A percentile compares a stretch with the other conserved stretches of the same genome.
phyloP scores from a whole-genome alignment of 2,329 filamentous ascomycete genomes.

The Aschersonia sp. region DNA sequence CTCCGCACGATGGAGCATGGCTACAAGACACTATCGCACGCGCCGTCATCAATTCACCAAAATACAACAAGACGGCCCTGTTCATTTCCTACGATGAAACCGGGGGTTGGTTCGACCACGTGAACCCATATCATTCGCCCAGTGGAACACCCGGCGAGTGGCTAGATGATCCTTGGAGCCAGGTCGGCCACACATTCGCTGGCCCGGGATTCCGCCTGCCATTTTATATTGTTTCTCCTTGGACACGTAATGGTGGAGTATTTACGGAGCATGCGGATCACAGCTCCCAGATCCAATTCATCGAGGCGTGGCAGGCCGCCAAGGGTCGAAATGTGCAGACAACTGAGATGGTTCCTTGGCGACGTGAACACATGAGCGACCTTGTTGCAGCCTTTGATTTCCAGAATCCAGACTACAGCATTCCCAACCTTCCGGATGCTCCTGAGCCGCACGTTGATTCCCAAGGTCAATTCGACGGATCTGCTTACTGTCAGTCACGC shows the following conservation, averaged over 20 bases:
- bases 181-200: conserved; percentile 19
- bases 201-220: conserved; percentile 31
- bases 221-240: conserved; percentile 40
- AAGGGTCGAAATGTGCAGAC: conserved; percentile 23
- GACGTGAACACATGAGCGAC: conserved; percentile 18
- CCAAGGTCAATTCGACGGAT: conserved; percentile 28
- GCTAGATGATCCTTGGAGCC: conserved; percentile 25
- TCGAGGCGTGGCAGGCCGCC: conserved; percentile 30
- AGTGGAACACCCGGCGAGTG: conserved; percentile 35
- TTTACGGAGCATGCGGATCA: conserved; percentile 40
- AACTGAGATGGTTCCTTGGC: conserved; percentile 15
- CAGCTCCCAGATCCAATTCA: conserved; percentile 38
- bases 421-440: conserved; percentile 30
- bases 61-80: conserved; percentile 32
- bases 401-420: conserved; percentile 30
- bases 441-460: conserved; percentile 24
- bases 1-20: conserved; percentile 38
- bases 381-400: conserved; percentile 26
- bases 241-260: conserved; percentile 36
- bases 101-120: conserved; percentile 40
- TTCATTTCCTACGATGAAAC: conserved; percentile 31
- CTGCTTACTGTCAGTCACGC: conserved; percentile 25
- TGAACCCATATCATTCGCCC: conserved; percentile 34
- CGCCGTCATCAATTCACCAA: conserved; percentile 32
- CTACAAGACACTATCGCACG: conserved; percentile 36